These are phyloP conservation scores for Porcisia hertigi DNA, from an alignment of 208 protist genomes.

Conservation along the genomic window DNA sequence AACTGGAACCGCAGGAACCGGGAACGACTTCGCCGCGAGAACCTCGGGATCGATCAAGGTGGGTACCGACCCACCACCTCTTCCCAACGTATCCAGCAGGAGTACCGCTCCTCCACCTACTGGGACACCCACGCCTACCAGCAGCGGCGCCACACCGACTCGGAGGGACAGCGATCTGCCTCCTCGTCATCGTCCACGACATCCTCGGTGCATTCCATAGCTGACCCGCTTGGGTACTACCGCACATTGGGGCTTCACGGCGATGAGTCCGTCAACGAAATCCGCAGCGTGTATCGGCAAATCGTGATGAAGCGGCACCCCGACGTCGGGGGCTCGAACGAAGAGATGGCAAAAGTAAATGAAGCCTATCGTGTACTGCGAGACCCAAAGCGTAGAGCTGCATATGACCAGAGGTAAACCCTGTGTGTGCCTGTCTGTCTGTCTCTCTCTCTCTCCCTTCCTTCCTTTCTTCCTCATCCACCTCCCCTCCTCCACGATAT, in stretches of 20 bases:
- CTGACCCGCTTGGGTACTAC: constrained; percentile 80
- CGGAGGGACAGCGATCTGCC: neutral
- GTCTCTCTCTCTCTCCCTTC: neutral
- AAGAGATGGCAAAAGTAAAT: constrained; percentile 75
- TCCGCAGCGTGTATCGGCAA: constrained; percentile 83
- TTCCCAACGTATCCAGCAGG: constrained; percentile 65
- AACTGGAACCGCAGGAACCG: constrained; percentile 52
- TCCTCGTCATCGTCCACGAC: constrained; percentile 13
- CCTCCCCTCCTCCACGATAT: neutral
- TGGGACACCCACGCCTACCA: constrained; percentile 83
- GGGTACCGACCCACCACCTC: constrained; percentile 53
- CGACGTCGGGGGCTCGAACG: constrained; percentile 77
- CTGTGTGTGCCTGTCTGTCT: too few species aligned
- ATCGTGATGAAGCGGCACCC: constrained; percentile 81
- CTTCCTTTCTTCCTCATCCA: too few species aligned
- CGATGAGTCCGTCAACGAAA: constrained; percentile 88
- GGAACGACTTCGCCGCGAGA: constrained; percentile 37
- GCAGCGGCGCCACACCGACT: constrained; percentile 8
- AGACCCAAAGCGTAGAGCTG: constrained; percentile 92
- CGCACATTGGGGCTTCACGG: constrained; percentile 54
- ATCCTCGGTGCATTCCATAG: neutral
- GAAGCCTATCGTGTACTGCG: constrained; percentile 97
- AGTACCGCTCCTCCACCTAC: constrained; percentile 81
- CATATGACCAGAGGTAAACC: constrained; percentile 93
- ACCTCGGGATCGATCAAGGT: constrained; percentile 37